These are phyloP conservation scores for Crithidia brevicula DNA, from an alignment of 208 protist genomes.

Conservation along the genomic window DNA sequence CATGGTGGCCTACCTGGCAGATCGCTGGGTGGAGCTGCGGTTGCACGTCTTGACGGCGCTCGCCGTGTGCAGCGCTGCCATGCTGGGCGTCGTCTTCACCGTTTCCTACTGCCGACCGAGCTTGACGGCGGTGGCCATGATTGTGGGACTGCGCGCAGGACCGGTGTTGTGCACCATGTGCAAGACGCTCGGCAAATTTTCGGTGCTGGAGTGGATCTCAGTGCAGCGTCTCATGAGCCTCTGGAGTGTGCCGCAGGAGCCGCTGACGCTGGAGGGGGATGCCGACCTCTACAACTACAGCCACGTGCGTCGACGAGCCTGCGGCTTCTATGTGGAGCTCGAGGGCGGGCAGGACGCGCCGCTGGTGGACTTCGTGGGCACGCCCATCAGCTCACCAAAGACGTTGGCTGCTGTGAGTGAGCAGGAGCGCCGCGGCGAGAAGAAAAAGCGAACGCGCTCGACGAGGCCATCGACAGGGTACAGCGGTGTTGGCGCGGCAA, in stretches of 20 bases:
- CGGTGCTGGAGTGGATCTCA: slow-evolving; percentile 50
- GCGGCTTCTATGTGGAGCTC: slow-evolving; percentile 15
- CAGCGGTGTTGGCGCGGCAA: not conserved
- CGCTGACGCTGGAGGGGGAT: slow-evolving; percentile 34
- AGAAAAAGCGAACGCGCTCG: not conserved
- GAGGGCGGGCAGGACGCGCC: slow-evolving; percentile 20
- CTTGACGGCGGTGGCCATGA: slow-evolving; percentile 54
- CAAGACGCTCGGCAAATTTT: slow-evolving; percentile 39
- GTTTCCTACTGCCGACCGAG: slow-evolving; percentile 37
- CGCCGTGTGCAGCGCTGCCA: slow-evolving; percentile 43
- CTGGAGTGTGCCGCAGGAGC: slow-evolving; percentile 52
- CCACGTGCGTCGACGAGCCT: slow-evolving; percentile 9
- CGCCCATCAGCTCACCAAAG: slow-evolving; percentile 11
- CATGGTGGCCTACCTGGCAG: slow-evolving; percentile 55
- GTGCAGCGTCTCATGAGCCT: slow-evolving; percentile 63
- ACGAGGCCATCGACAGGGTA: not conserved
- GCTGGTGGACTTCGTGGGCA: slow-evolving; percentile 6
- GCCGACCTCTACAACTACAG: slow-evolving; percentile 33
- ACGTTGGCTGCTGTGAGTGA: not conserved
- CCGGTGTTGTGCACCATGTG: slow-evolving; percentile 50
- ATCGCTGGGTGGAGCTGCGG: slow-evolving; percentile 68
- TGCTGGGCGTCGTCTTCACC: slow-evolving; percentile 58
- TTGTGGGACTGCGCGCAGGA: slow-evolving; percentile 46
- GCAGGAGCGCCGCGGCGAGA: not conserved
- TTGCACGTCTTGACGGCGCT: slow-evolving; percentile 52